Percentiles rank a stretch among this genome's conserved stretches.
phyloP scores from a whole-genome alignment of 257 asterid genomes.

The Nicotiana sylvestris region DNA sequence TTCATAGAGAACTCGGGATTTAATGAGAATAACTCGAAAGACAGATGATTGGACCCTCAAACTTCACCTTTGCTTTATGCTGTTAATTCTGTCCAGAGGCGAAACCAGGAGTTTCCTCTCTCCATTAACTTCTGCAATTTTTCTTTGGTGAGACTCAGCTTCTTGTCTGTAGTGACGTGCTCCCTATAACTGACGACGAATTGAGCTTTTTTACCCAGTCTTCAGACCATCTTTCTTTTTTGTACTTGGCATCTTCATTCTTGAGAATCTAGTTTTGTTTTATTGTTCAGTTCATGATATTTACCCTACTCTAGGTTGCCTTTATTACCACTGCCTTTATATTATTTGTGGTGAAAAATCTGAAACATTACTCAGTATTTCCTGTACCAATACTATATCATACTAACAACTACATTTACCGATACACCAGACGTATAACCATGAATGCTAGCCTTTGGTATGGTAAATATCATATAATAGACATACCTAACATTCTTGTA shows the following conservation, averaged over 20 bases:
- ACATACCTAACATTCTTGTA: not conserved
- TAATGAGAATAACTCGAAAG: not conserved
- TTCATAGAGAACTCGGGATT: not conserved
- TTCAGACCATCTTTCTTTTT: not conserved
- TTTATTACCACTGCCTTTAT: not conserved
- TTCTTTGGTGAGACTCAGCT: not conserved
- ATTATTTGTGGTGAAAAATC: not conserved
- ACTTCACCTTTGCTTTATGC: not conserved
- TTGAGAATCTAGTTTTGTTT: not conserved
- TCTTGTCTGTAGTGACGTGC: not conserved
- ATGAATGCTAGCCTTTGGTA: slow-evolving; percentile 1
- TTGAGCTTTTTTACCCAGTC: not conserved
- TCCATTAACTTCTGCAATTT: slow-evolving; percentile 6
- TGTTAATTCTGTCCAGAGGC: not conserved
- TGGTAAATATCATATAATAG: not conserved
- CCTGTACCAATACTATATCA: not conserved
- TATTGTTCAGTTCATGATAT: not conserved
- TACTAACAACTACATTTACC: not conserved
- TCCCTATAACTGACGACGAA: not conserved
- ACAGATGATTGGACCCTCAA: not conserved
- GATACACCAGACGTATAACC: not conserved
- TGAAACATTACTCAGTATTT: not conserved
- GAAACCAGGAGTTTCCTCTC: not conserved
- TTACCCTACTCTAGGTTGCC: not conserved
- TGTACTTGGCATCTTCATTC: not conserved